Base-by-base conservation (phyloP, 441 rosid species). In the Manihot esculenta region DNA sequence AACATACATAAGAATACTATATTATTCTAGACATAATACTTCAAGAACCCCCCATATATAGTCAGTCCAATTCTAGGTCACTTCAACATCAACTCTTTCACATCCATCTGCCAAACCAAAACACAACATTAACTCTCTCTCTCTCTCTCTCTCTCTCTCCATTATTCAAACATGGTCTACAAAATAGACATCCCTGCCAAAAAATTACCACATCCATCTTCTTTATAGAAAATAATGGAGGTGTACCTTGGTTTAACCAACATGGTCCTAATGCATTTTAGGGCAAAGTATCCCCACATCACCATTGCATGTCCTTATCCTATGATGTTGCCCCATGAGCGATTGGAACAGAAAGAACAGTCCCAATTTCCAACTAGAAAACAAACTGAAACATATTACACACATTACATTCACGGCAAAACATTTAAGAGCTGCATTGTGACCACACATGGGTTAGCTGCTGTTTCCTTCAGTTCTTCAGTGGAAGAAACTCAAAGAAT, bases 401-500 rank as follows among this genome's bases (percentile, higher is more conserved):
- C 58, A 33, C 18, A 44, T 64, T 64, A 71, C 80, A 38, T 17
- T 60, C 33, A 56, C 62, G 67, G 75, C 66, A 77, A 72, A 41
- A 58, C 74, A 68, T 72, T 77, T 77, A 68, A 67, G 57, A 73
- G 35, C 68, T 27, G 58, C 68, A 74, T 79, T 78, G 58, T 78
- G 58, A 24, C 5, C 72, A 71, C 90, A 84, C 90, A 84, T 83
- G 86, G 81, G 63, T 62, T 78, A 18, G 53, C 53, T 23, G 54
- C 57, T 50, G 61, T 68, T 53, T 55, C 24, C 44, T 71, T 87
- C 77, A 87, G 66, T 74, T 83, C 77, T 81, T 88, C 76, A 81
- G 81, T 61, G 94, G 91, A 63, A 89, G 84, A 77, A 87, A 89
- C 85, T 89, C 92, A 68, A 85, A 74, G 68, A 70, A 85, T 76